Conservation (phyloP, 176 grass and related monocot genomes). For the Aegilops sharonensis region DNA sequence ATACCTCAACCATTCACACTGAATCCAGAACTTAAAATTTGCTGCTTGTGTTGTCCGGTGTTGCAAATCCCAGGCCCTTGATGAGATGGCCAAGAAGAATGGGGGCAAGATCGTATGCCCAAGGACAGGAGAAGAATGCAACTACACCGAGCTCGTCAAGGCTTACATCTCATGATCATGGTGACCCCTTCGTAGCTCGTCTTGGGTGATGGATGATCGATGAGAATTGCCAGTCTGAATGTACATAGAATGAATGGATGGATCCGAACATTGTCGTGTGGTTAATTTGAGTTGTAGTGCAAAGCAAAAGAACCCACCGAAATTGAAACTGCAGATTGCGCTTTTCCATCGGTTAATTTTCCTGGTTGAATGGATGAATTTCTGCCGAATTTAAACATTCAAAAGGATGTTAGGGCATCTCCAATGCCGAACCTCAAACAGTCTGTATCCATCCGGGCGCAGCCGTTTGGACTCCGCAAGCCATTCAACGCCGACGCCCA, state of each 20-base stretch:
- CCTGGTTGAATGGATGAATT: background rate
- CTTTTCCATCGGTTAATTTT: background rate
- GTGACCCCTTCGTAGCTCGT: background rate
- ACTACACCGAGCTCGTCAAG: slow-evolving; percentile 73
- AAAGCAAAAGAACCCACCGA: slow-evolving; percentile 7
- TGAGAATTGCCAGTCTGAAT: slow-evolving; percentile 23
- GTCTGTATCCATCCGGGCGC: no score
- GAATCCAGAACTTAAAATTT: background rate
- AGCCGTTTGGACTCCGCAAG: no score
- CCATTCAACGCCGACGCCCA: no score
- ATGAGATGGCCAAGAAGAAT: slow-evolving; percentile 93
- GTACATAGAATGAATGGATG: slow-evolving; percentile 43
- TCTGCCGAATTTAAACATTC: background rate
- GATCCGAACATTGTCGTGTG: slow-evolving; percentile 1
- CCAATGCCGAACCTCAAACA: no score
- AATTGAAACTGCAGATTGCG: slow-evolving; percentile 4
- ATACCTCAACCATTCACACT: background rate
- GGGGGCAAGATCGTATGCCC: slow-evolving; percentile 84
- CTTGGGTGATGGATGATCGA: background rate
- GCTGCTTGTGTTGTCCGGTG: background rate
- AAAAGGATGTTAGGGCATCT: no score
- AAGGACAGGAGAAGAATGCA: slow-evolving; percentile 59
- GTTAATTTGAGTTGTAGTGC: slow-evolving; percentile 35
- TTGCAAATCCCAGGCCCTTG: slow-evolving; percentile 59
- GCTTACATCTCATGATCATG: slow-evolving; percentile 71